Evolutionary conservation across 164 flowering plant species (phyloP).

Genomic region (Vitis cinerea): DNA sequence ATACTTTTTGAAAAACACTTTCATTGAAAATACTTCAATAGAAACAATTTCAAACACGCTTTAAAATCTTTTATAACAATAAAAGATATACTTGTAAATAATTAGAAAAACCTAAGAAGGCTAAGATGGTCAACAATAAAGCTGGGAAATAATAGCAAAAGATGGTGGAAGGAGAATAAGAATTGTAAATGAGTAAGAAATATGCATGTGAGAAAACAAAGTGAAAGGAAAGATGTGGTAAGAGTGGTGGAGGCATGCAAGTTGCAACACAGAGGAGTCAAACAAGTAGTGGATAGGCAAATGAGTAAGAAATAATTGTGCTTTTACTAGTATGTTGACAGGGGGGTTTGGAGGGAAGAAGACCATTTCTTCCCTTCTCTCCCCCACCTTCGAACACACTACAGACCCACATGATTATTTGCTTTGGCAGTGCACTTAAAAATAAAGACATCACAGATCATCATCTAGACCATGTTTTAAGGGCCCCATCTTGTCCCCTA

Average conservation of each 20-base stretch:
- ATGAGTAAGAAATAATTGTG: constrained; percentile 28
- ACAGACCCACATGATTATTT: constrained; percentile 20
- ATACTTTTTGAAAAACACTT: too few relatives aligned
- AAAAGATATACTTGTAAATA: too few relatives aligned
- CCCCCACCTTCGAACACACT: constrained; percentile 1
- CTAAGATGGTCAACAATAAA: background rate
- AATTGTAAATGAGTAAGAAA: too few relatives aligned
- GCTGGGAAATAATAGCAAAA: background rate
- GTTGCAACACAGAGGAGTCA: background rate
- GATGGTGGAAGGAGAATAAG: too few relatives aligned
- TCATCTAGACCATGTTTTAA: too few relatives aligned
- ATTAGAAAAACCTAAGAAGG: too few relatives aligned
- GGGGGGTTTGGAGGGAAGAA: constrained; percentile 13
- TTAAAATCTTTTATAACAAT: too few relatives aligned
- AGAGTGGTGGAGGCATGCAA: too few relatives aligned
- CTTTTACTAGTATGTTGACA: background rate
- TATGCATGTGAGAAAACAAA: too few relatives aligned
- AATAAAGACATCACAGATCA: background rate
- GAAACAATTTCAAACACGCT: too few relatives aligned
- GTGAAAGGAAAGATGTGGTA: too few relatives aligned
- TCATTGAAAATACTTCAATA: too few relatives aligned
- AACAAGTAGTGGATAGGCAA: constrained; percentile 10
- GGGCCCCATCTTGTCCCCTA: constrained; percentile 23
- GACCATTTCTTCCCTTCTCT: background rate
- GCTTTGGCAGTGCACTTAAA: constrained; percentile 6